Conservation (phyloP, 768 basidiomycete species). For the Austroboletus eburneus region DNA sequence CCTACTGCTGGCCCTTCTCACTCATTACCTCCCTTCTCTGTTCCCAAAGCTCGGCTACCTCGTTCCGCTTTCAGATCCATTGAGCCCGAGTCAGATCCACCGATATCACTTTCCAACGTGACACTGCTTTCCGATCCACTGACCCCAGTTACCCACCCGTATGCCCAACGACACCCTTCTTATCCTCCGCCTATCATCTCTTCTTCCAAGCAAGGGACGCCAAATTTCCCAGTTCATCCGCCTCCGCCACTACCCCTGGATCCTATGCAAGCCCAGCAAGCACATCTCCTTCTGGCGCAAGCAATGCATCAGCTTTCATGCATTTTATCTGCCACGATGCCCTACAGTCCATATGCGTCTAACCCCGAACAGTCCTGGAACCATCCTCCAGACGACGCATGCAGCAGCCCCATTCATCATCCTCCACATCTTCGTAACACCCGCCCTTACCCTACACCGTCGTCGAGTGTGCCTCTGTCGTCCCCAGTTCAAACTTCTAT, state of each 20-base stretch:
- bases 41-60: conserved; percentile 9
- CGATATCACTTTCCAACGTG: background rate
- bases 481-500: conserved; percentile 42
- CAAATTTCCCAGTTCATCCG: conserved; percentile 25
- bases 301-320: conserved; percentile 41
- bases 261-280: conserved; percentile 32
- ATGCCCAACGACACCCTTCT: conserved; percentile 16
- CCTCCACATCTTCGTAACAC: conserved; percentile 16
- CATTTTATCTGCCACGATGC: conserved; percentile 31
- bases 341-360: conserved; percentile 16
- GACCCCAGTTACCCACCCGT: conserved; percentile 20
- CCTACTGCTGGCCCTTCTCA: conserved; percentile 9
- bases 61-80: conserved; percentile 5
- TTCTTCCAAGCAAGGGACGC: conserved; percentile 12
- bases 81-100: conserved; percentile 6
- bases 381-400: conserved; percentile 4
- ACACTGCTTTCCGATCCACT: conserved; percentile 12
- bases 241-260: conserved; percentile 26
- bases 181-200: conserved; percentile 14
- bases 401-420: conserved; percentile 9
- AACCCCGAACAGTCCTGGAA: conserved; percentile 24
- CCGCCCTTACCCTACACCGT: conserved; percentile 19
- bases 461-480: conserved; percentile 47
- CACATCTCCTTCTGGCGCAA: conserved; percentile 35
- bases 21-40: conserved; percentile 2